Conservation (phyloP, 2,329 filamentous ascomycete species). For the Sphaerulina musiva region DNA sequence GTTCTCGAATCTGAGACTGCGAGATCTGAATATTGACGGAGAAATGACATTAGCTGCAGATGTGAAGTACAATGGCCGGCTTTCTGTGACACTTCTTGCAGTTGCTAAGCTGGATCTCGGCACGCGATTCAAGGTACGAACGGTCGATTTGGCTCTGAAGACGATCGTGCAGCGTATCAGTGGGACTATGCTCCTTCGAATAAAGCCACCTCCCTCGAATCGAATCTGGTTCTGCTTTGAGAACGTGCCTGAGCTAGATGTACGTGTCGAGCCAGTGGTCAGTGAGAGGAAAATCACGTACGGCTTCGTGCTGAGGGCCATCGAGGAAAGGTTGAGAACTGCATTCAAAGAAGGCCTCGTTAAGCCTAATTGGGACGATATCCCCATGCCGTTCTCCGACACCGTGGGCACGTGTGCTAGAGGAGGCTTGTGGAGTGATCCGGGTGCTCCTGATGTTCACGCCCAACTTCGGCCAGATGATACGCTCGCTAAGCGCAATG, state of each 20-base stretch:
- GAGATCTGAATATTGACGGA: slow-evolving; percentile 84
- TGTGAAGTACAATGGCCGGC: slow-evolving; percentile 80
- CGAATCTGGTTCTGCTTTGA: slow-evolving; percentile 94
- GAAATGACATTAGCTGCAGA: slow-evolving; percentile 84
- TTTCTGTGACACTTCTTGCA: slow-evolving; percentile 83
- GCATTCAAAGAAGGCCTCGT: slow-evolving; percentile 89
- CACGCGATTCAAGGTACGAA: slow-evolving; percentile 76
- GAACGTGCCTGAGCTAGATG: slow-evolving; percentile 85
- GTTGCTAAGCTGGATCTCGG: slow-evolving; percentile 88
- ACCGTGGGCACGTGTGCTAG: slow-evolving; percentile 72
- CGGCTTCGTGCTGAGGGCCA: slow-evolving; percentile 80
- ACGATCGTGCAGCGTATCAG: slow-evolving; percentile 78
- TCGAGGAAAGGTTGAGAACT: slow-evolving; percentile 91
- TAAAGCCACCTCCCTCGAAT: slow-evolving; percentile 94
- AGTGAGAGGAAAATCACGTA: slow-evolving; percentile 95
- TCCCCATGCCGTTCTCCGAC: slow-evolving; percentile 66
- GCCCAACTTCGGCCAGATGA: slow-evolving; percentile 1
- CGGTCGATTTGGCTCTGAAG: slow-evolving; percentile 82
- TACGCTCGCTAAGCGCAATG: slow-evolving; percentile 14
- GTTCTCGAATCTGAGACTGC: slow-evolving; percentile 80
- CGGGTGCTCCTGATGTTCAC: slow-evolving; percentile 27
- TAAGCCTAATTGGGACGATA: slow-evolving; percentile 90
- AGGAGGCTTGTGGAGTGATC: slow-evolving; percentile 70
- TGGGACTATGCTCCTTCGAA: slow-evolving; percentile 74
- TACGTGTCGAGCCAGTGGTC: slow-evolving; percentile 92